These are phyloP conservation scores for Apophysomyces elegans DNA, from an alignment of 371 early-diverging fungal genomes.

Conservation along the genomic window DNA sequence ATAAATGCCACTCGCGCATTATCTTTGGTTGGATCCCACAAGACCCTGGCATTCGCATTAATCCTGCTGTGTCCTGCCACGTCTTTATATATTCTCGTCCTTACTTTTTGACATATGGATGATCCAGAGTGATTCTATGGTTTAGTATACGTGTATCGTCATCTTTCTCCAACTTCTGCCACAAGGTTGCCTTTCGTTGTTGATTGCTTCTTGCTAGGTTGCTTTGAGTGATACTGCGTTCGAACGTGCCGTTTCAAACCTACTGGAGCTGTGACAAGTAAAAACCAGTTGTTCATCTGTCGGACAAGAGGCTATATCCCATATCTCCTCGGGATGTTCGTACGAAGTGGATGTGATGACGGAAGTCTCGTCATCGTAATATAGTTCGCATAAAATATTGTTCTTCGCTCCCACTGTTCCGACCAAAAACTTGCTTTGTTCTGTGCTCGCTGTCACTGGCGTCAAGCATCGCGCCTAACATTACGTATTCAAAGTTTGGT, in stretches of 20 bases:
- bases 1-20: conserved; percentile 30
- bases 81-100: neutral
- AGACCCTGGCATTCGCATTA: conserved; percentile 25
- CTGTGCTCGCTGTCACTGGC: conserved; percentile 63
- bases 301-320: conserved; percentile 72
- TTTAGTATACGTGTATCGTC: conserved; percentile 15
- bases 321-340: conserved; percentile 74
- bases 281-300: conserved; percentile 63
- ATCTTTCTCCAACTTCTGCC: conserved; percentile 31
- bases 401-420: conserved; percentile 72
- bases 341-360: conserved; percentile 66
- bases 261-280: conserved; percentile 65
- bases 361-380: conserved; percentile 74
- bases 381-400: conserved; percentile 67
- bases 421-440: conserved; percentile 74
- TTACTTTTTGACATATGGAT: conserved; percentile 16
- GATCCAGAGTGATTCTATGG: conserved; percentile 21
- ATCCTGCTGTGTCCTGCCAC: neutral
- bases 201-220: conserved; percentile 17
- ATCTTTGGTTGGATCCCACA: conserved; percentile 42
- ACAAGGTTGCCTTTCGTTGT: conserved; percentile 38
- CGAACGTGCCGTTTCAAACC: too few species aligned
- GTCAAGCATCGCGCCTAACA: conserved; percentile 72
- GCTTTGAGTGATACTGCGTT: too few species aligned
- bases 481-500: neutral